Base-by-base conservation (phyloP, 73 alveolate genomes). In the Paramecium sexaurelia region DNA sequence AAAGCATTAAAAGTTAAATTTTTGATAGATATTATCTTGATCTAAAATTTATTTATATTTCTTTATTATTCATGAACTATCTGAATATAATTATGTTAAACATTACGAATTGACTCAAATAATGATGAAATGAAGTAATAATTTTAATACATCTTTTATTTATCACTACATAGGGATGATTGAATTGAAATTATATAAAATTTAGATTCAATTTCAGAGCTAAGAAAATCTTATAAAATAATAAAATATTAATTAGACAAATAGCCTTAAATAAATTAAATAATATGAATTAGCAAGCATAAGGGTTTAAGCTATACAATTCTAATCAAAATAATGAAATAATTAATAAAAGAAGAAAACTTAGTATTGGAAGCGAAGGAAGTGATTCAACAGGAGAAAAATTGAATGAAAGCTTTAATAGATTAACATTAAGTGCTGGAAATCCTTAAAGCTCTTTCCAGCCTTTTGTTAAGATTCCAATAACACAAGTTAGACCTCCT, bases 301-400 rank as follows among this genome's bases (percentile, higher is more conserved):
- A 22, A 8, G 75, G 75, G 10, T 56, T 56, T 27, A 56, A 56
- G 40, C 6, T 56, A n/a, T 56, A 56, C 20, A 56, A 20, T 56
- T 22, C 75, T 24, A 7, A 7, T 24, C 33, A 56, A n/a, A 56
- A 56, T 56, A 56, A 22, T 24, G 75, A 56, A 56, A 56, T 27
- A 56, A 56, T 56, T 17, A 56, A 56, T 56, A 75, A 75, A 75
- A 39, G 89, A 29, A 19, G 89, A 36, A 75, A 75, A 75, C 69
- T 75, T 19, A 26, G 56, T 20, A 41, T 75, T 7, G 69, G 69
- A 17, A 75, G 89, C 20, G 45, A 36, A 26, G 89, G 89, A 9
- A 75, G 89, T 75, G 89, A 75, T 39, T 75, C 89, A 11, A 75
- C 89, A 15, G 89, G 89, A 11, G 89, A 75, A 36, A 75, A 75